A percentile compares a stretch with the other conserved stretches of the same genome.
Conservation (phyloP, 148 eudicot species). For the Amaranthus hypochondriacus region DNA sequence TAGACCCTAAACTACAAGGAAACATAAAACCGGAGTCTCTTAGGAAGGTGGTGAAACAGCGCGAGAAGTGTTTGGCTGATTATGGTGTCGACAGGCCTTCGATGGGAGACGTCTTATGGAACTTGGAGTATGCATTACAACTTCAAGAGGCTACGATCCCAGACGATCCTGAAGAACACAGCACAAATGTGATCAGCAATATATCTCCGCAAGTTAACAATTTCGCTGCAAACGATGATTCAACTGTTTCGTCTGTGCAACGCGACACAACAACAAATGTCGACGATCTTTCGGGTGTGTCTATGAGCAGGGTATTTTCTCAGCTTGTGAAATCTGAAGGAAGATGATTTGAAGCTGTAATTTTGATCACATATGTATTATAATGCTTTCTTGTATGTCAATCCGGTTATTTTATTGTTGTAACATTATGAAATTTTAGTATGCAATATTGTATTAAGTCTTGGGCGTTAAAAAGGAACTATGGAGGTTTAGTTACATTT, state of each 20-base stretch:
- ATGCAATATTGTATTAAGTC: no score
- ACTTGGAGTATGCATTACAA: constrained; percentile 11
- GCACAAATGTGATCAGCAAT: constrained; percentile 28
- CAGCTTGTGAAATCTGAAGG: constrained; percentile 33
- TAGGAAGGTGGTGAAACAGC: constrained; percentile 29
- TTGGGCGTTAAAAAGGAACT: no score
- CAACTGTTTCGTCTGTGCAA: constrained; percentile 20
- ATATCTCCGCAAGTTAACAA: constrained; percentile 26
- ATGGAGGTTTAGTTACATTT: no score
- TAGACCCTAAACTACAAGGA: constrained; percentile 27
- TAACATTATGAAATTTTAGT: no score
- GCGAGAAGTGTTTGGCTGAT: constrained; percentile 31
- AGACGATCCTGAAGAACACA: constrained; percentile 31
- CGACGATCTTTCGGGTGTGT: constrained; percentile 33
- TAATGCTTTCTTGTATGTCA: no score
- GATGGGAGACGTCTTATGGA: constrained; percentile 28
- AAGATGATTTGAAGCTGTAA: constrained; percentile 12
- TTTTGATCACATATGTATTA: no score
- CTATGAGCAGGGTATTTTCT: constrained; percentile 33
- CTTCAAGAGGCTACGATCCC: constrained; percentile 31
- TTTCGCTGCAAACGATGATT: constrained; percentile 18
- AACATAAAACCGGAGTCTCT: constrained; percentile 29
- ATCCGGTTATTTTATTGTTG: no score
- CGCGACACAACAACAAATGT: constrained; percentile 24
- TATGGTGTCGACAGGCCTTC: constrained; percentile 33